Percentiles rank a stretch among this genome's conserved stretches.
Conservation (phyloP, 495 filamentous ascomycete species). For the Hypoxylon subgilvum region DNA sequence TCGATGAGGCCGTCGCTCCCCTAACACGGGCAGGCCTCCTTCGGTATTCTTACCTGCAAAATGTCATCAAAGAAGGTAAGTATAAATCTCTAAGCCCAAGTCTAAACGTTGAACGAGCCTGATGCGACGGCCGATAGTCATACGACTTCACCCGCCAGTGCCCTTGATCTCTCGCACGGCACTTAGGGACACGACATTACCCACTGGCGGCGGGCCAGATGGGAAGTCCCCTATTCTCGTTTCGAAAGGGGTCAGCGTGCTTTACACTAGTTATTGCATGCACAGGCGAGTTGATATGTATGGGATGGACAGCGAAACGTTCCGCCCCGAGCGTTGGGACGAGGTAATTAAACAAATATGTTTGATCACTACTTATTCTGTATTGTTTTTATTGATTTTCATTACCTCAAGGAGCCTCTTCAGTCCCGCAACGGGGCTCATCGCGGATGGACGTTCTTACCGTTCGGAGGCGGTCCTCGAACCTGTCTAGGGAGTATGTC, state of each 20-base stretch:
- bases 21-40: constrained; percentile 24
- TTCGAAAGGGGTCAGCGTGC: constrained; percentile 46
- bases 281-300: constrained; percentile 63
- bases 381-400: too few relatives aligned
- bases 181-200: constrained; percentile 51
- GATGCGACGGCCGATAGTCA: constrained; percentile 38
- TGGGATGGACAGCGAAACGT: constrained; percentile 58
- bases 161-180: constrained; percentile 62
- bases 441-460: constrained; percentile 23
- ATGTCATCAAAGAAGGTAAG: constrained; percentile 41
- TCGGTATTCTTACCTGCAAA: constrained; percentile 21
- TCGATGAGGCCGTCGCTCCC: constrained; percentile 22
- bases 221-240: constrained; percentile 60
- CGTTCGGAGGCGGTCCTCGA: constrained; percentile 22
- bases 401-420: constrained; percentile 43
- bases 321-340: constrained; percentile 63
- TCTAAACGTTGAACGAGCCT: background rate
- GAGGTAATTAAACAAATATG: too few relatives aligned
- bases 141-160: constrained; percentile 64
- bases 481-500: constrained; percentile 18
- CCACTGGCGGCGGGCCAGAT: constrained; percentile 54
- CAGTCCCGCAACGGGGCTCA: constrained; percentile 16
- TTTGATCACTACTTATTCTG: too few relatives aligned
- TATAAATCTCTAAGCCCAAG: constrained; percentile 64
- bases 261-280: constrained; percentile 59